Evolutionary conservation across 2,329 filamentous ascomycete species (phyloP).

Genomic region (Thelonectria olida): DNA sequence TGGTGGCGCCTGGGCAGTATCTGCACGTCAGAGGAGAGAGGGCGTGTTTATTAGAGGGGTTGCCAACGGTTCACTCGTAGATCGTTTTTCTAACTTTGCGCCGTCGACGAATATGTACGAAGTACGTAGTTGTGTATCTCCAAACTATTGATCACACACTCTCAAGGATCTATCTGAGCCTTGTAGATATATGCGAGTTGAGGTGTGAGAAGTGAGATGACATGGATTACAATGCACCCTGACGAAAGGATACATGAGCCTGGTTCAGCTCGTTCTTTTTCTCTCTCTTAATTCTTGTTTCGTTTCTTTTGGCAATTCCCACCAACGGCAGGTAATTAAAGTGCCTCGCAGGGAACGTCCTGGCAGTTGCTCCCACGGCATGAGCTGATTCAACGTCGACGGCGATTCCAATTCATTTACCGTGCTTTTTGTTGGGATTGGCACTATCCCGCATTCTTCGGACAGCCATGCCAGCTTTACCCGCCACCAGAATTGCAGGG

Average conservation of each 20-base stretch:
- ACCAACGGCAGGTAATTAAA: constrained; percentile 15
- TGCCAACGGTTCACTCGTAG: background rate
- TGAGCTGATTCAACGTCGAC: constrained; percentile 1
- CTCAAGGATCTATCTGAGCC: too few relatives aligned
- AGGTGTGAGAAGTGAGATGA: too few relatives aligned
- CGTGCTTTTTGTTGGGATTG: background rate
- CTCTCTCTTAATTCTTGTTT: background rate
- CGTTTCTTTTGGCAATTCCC: background rate
- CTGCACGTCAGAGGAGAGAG: constrained; percentile 18
- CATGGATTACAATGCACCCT: background rate
- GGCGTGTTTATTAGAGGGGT: constrained; percentile 1
- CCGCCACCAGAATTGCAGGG: too few relatives aligned
- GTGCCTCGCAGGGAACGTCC: constrained; percentile 9
- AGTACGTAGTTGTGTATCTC: too few relatives aligned
- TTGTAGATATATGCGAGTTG: too few relatives aligned
- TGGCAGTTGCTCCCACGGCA: constrained; percentile 1
- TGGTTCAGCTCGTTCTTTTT: background rate
- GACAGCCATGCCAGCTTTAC: background rate
- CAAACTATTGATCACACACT: too few relatives aligned
- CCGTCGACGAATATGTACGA: too few relatives aligned
- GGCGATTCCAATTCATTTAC: background rate
- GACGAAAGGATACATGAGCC: constrained; percentile 10
- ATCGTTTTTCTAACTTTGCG: background rate
- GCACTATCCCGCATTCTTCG: too few relatives aligned
- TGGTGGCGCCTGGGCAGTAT: background rate